phyloP scores from a whole-genome alignment of 1,284 basidiomycete genomes.

The Cystobasidiaceae sp. region DNA sequence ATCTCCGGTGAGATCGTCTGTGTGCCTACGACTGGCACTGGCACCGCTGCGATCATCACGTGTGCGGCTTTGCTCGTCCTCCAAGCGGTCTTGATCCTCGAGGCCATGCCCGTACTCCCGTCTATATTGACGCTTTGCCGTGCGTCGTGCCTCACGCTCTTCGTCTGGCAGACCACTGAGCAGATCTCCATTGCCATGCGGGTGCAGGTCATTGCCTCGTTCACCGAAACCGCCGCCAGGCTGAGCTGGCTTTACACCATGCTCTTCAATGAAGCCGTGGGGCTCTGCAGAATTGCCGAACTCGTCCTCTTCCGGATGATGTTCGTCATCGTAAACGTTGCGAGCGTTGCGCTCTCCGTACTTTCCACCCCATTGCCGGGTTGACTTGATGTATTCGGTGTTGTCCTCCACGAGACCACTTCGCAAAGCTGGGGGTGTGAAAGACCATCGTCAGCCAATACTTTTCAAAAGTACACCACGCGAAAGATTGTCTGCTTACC shows the following conservation, averaged over 20 bases:
- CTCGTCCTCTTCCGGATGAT: conserved; percentile 21
- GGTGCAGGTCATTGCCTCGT: conserved; percentile 7
- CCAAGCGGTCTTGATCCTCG: conserved; percentile 11
- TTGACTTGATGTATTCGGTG: conserved; percentile 22
- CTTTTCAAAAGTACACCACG: background rate
- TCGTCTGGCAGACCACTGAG: conserved; percentile 21
- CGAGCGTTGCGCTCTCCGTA: conserved; percentile 25
- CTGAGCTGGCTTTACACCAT: conserved; percentile 28
- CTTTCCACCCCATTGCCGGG: conserved; percentile 28
- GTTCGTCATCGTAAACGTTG: conserved; percentile 30
- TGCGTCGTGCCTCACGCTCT: conserved; percentile 8
- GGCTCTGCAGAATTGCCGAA: conserved; percentile 17
- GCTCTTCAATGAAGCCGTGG: conserved; percentile 16
- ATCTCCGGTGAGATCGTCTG: conserved; percentile 19
- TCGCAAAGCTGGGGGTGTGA: conserved; percentile 10
- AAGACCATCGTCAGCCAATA: background rate
- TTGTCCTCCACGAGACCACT: conserved; percentile 30
- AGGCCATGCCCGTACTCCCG: conserved; percentile 21
- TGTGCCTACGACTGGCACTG: background rate
- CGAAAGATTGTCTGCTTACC: background rate
- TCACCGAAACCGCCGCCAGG: conserved; percentile 15
- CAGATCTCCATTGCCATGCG: conserved; percentile 3
- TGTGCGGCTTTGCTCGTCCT: conserved; percentile 7
- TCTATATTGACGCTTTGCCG: conserved; percentile 2
- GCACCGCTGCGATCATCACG: background rate